Conservation (phyloP, 495 filamentous ascomycete species). For the Emericellopsis terricola region DNA sequence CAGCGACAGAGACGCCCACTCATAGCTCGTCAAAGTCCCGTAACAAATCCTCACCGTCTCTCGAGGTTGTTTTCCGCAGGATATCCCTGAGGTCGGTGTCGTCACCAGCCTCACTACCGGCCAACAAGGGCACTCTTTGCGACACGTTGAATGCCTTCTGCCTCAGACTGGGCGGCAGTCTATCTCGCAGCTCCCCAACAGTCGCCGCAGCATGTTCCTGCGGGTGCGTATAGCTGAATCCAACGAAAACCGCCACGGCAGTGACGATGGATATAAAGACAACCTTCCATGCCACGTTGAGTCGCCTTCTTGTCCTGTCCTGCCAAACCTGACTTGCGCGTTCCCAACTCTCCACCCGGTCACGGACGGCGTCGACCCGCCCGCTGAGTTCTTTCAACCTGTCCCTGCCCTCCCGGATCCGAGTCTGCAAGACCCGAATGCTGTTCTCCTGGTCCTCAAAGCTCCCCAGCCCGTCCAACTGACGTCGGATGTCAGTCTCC, state of each 20-base stretch:
- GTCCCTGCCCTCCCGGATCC: conserved; percentile 43
- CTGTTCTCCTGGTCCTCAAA: conserved; percentile 54
- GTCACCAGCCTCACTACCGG: neutral
- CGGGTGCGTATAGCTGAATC: too few relatives aligned
- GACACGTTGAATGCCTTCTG: neutral
- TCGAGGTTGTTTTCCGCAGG: neutral
- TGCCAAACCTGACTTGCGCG: conserved; percentile 55
- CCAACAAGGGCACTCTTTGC: neutral
- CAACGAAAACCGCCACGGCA: conserved; percentile 9
- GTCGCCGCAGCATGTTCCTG: too few relatives aligned
- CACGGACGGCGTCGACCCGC: conserved; percentile 44
- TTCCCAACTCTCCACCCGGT: conserved; percentile 54
- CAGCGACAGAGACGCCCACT: neutral
- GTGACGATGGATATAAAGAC: too few relatives aligned
- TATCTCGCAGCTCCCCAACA: too few relatives aligned
- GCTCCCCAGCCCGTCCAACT: conserved; percentile 45
- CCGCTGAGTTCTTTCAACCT: conserved; percentile 45
- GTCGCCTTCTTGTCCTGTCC: conserved; percentile 40
- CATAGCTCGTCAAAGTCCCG: conserved; percentile 16
- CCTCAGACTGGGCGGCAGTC: neutral
- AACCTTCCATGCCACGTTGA: conserved; percentile 43
- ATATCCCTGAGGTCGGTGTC: neutral
- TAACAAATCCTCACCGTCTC: conserved; percentile 10
- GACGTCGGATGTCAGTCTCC: conserved; percentile 40
- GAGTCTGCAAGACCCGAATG: conserved; percentile 44